These are phyloP conservation scores for Metroxylon sagu DNA, from an alignment of 176 grass and related monocot species.

Conservation along the genomic window DNA sequence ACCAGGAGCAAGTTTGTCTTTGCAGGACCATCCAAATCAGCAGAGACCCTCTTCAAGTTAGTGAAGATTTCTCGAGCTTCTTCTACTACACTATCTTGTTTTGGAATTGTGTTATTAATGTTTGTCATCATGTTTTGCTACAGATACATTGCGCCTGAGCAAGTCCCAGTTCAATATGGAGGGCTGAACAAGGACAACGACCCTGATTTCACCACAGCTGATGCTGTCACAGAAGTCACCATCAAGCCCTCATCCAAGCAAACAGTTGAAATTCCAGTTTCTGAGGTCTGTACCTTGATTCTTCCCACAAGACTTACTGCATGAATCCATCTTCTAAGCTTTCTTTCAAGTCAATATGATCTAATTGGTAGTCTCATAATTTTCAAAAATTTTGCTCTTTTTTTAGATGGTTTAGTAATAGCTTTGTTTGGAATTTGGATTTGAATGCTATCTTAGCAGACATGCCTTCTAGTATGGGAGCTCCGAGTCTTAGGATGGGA, in stretches of 20 bases:
- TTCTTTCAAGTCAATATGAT: not conserved
- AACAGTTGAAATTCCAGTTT: conserved; percentile 12
- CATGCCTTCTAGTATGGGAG: conserved; percentile 5
- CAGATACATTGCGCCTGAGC: conserved; percentile 17
- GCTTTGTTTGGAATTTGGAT: not conserved
- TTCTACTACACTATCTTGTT: not conserved
- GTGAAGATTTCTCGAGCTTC: not conserved
- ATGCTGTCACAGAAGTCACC: conserved; percentile 16
- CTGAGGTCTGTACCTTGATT: conserved; percentile 2
- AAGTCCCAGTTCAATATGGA: conserved; percentile 17
- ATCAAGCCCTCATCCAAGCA: conserved; percentile 15
- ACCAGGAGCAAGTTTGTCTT: conserved; percentile 99
- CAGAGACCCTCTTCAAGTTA: conserved; percentile 81
- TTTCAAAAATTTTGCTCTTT: no score
- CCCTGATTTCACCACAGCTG: conserved; percentile 15
- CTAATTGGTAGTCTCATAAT: no score
- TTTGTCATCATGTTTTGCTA: conserved; percentile 3
- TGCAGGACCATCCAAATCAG: conserved; percentile 73
- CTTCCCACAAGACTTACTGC: no score
- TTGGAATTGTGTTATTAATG: no score
- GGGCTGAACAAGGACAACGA: conserved; percentile 14
- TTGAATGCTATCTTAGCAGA: not conserved
- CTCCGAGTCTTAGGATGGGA: conserved; percentile 20
- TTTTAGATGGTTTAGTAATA: not conserved
- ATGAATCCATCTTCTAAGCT: no score